Conservation (phyloP, 345 rosid species). For the Euphorbia lathyris region DNA sequence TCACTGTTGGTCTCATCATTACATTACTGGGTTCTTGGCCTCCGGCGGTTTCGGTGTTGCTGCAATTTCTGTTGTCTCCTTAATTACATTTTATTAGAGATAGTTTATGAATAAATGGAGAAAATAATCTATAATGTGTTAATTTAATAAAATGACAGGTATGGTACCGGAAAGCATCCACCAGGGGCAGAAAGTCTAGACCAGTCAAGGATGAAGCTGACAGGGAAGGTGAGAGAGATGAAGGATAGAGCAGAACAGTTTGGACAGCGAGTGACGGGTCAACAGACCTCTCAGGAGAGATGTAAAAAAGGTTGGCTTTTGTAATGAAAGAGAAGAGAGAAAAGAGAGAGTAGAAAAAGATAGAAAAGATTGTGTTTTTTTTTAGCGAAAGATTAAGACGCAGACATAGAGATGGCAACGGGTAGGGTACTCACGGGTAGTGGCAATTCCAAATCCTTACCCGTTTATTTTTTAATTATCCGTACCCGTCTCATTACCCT, state of each 20-base stretch:
- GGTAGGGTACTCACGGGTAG: too few relatives aligned
- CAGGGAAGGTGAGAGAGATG: slow-evolving; percentile 64
- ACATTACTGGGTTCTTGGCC: slow-evolving; percentile 65
- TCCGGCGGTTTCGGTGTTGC: slow-evolving; percentile 86
- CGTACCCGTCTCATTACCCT: too few relatives aligned
- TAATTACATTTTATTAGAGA: too few relatives aligned
- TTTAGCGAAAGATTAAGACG: too few relatives aligned
- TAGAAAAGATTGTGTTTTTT: too few relatives aligned
- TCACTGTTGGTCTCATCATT: slow-evolving; percentile 42
- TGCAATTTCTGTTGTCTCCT: slow-evolving; percentile 58
- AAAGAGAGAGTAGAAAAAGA: too few relatives aligned
- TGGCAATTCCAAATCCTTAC: too few relatives aligned
- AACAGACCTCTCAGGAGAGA: slow-evolving; percentile 13
- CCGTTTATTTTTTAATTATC: too few relatives aligned
- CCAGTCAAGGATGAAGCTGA: slow-evolving; percentile 59
- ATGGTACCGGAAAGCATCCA: slow-evolving; percentile 72
- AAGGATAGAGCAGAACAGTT: slow-evolving; percentile 68
- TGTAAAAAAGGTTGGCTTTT: background rate
- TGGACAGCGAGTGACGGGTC: slow-evolving; percentile 35
- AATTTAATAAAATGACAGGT: slow-evolving; percentile 34
- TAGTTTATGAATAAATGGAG: too few relatives aligned
- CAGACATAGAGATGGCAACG: too few relatives aligned
- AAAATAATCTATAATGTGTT: background rate
- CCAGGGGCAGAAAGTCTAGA: slow-evolving; percentile 65
- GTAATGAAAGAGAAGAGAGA: too few relatives aligned